phyloP scores from a whole-genome alignment of 176 grass and related monocot species.

The Lolium perenne region DNA sequence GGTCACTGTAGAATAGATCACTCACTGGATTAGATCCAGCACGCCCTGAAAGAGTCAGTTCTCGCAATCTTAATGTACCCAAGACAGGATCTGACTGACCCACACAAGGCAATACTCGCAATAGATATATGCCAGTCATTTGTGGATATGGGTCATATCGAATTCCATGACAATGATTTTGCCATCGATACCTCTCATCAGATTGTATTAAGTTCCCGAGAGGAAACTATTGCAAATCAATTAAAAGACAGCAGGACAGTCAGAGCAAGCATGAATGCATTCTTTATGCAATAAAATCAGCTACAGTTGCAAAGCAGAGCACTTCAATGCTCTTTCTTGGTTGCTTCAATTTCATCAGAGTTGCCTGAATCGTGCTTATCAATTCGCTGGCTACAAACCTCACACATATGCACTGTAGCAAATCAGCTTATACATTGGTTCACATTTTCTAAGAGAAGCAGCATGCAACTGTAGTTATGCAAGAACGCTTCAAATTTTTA shows the following conservation, averaged over 20 bases:
- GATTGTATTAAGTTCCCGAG: slow-evolving; percentile 41
- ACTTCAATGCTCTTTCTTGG: slow-evolving; percentile 43
- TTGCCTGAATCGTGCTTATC: background rate
- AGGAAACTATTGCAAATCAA: slow-evolving; percentile 48
- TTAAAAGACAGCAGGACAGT: slow-evolving; percentile 41
- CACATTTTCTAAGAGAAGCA: background rate
- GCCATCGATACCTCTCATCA: slow-evolving; percentile 47
- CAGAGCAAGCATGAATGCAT: slow-evolving; percentile 44
- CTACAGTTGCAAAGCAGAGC: slow-evolving; percentile 46
- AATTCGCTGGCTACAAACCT: slow-evolving; percentile 21
- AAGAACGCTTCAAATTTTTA: background rate
- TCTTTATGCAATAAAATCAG: slow-evolving; percentile 48
- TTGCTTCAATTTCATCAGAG: slow-evolving; percentile 36
- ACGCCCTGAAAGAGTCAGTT: slow-evolving; percentile 21
- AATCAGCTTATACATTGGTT: background rate
- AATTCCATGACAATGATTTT: slow-evolving; percentile 51
- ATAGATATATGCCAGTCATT: slow-evolving; percentile 30
- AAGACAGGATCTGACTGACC: background rate
- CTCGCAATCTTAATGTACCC: slow-evolving; percentile 33
- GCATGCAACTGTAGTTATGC: background rate
- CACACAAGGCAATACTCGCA: slow-evolving; percentile 18
- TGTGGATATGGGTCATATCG: slow-evolving; percentile 31
- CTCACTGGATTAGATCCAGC: slow-evolving; percentile 34
- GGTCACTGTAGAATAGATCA: background rate
- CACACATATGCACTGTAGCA: slow-evolving; percentile 4